These are phyloP conservation scores for Rosellinia necatrix DNA, from an alignment of 2,329 filamentous ascomycete genomes.

Conservation along the genomic window DNA sequence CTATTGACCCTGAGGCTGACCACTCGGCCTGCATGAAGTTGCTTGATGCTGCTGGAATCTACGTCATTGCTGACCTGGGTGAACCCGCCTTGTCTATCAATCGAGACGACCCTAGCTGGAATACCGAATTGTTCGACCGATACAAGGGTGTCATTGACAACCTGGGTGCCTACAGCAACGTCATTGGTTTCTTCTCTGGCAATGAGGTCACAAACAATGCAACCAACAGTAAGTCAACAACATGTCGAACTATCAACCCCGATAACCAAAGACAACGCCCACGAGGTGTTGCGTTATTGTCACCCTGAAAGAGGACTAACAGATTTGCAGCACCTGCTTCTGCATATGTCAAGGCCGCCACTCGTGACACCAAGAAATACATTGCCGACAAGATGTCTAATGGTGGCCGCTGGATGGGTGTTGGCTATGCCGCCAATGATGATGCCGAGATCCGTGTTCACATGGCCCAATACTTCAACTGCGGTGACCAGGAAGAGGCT, in stretches of 20 bases:
- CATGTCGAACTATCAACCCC: background rate
- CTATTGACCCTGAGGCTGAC: slow-evolving; percentile 69
- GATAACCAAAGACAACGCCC: background rate
- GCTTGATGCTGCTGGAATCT: slow-evolving; percentile 74
- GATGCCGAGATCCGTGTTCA: slow-evolving; percentile 71
- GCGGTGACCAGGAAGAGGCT: slow-evolving; percentile 59
- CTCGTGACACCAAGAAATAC: slow-evolving; percentile 79
- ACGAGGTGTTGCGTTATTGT: background rate
- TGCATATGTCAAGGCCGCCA: slow-evolving; percentile 80
- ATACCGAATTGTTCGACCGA: slow-evolving; percentile 67
- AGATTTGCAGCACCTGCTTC: slow-evolving; percentile 58
- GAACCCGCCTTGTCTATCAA: slow-evolving; percentile 73
- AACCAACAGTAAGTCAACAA: slow-evolving; percentile 64
- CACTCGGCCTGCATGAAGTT: slow-evolving; percentile 73
- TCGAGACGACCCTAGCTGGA: slow-evolving; percentile 69
- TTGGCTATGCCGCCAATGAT: slow-evolving; percentile 82
- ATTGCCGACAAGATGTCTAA: slow-evolving; percentile 63
- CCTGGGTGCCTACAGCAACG: slow-evolving; percentile 72
- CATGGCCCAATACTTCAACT: slow-evolving; percentile 79
- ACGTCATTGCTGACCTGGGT: slow-evolving; percentile 76
- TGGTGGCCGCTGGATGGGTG: slow-evolving; percentile 70
- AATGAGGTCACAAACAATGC: slow-evolving; percentile 79
- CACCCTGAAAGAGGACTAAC: background rate
- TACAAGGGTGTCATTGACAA: slow-evolving; percentile 75
- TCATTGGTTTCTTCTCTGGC: slow-evolving; percentile 81